A percentile compares a stretch with the other conserved stretches of the same genome.
Evolutionary conservation across 805 yeast genomes (phyloP).

Genomic region (Starmera amethionina): DNA sequence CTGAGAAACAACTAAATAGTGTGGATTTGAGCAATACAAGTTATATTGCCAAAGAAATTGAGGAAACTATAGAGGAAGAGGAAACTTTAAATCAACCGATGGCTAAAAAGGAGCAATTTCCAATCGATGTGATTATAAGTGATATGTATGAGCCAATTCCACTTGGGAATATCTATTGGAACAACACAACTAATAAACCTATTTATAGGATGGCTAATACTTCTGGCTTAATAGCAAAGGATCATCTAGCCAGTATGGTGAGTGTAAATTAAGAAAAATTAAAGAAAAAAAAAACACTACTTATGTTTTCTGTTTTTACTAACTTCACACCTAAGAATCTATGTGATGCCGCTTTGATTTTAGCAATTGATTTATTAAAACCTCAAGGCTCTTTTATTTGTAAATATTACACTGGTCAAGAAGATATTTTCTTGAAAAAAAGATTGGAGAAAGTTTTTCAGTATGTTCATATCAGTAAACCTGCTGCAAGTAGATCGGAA

Average conservation of each 20-base stretch:
- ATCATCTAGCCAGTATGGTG: slow-evolving; percentile 74
- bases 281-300: too few relatives aligned
- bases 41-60: slow-evolving; percentile 20
- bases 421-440: slow-evolving; percentile 54
- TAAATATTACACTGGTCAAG: slow-evolving; percentile 78
- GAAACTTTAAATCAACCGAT: slow-evolving; percentile 3
- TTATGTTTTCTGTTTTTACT: neutral
- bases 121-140: slow-evolving; percentile 62
- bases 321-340: slow-evolving; percentile 39
- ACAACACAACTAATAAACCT: slow-evolving; percentile 65
- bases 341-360: slow-evolving; percentile 81
- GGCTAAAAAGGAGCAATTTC: slow-evolving; percentile 9
- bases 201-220: slow-evolving; percentile 91
- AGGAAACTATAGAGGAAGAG: slow-evolving; percentile 3
- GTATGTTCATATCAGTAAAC: slow-evolving; percentile 63
- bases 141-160: slow-evolving; percentile 74
- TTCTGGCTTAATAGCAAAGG: slow-evolving; percentile 69
- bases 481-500: slow-evolving; percentile 68
- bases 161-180: slow-evolving; percentile 41
- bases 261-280: slow-evolving; percentile 13
- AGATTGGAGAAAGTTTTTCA: slow-evolving; percentile 50
- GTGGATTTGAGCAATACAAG: slow-evolving; percentile 6
- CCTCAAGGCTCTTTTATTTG: slow-evolving; percentile 70
- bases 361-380: slow-evolving; percentile 61
- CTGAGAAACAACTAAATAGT: slow-evolving; percentile 1